phyloP scores from a whole-genome alignment of 768 basidiomycete genomes.

The Mycena vitilis region DNA sequence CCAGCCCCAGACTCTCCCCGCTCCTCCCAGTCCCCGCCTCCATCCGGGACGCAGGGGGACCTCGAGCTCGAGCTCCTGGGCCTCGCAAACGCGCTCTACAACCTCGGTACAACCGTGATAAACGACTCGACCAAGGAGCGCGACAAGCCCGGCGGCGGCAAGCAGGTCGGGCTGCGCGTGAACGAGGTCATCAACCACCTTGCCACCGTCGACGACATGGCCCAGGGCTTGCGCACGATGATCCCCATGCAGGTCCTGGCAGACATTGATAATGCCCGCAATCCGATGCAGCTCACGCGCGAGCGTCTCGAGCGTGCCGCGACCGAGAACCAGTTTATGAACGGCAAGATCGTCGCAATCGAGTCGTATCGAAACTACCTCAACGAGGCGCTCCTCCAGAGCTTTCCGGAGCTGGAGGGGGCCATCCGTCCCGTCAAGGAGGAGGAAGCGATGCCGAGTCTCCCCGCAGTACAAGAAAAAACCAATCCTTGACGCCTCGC shows the following conservation, averaged over 20 bases:
- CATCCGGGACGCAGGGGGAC: slow-evolving; percentile 76
- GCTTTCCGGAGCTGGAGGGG: slow-evolving; percentile 73
- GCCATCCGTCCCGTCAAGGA: slow-evolving; percentile 40
- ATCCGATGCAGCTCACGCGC: slow-evolving; percentile 85
- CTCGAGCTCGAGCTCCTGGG: slow-evolving; percentile 81
- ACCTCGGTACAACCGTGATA: slow-evolving; percentile 85
- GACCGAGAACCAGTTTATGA: slow-evolving; percentile 93
- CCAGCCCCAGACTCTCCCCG: slow-evolving; percentile 75
- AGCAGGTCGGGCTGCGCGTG: slow-evolving; percentile 82
- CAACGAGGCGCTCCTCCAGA: slow-evolving; percentile 76
- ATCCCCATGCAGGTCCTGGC: slow-evolving; percentile 80
- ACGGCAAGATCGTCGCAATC: slow-evolving; percentile 86
- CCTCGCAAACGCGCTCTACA: slow-evolving; percentile 82
- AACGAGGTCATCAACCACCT: slow-evolving; percentile 83
- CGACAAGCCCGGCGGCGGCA: slow-evolving; percentile 75
- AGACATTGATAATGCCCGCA: slow-evolving; percentile 84
- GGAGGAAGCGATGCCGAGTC: slow-evolving; percentile 1
- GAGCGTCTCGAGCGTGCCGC: slow-evolving; percentile 86
- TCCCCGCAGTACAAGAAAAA: slow-evolving; percentile 12
- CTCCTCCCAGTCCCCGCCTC: slow-evolving; percentile 79
- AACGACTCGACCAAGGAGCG: slow-evolving; percentile 86
- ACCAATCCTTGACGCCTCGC: slow-evolving; percentile 14
- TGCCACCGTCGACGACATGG: slow-evolving; percentile 73
- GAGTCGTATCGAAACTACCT: slow-evolving; percentile 79
- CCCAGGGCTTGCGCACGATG: slow-evolving; percentile 69